phyloP scores from a whole-genome alignment of 2,329 filamentous ascomycete genomes.

The Fusarium algeriense region DNA sequence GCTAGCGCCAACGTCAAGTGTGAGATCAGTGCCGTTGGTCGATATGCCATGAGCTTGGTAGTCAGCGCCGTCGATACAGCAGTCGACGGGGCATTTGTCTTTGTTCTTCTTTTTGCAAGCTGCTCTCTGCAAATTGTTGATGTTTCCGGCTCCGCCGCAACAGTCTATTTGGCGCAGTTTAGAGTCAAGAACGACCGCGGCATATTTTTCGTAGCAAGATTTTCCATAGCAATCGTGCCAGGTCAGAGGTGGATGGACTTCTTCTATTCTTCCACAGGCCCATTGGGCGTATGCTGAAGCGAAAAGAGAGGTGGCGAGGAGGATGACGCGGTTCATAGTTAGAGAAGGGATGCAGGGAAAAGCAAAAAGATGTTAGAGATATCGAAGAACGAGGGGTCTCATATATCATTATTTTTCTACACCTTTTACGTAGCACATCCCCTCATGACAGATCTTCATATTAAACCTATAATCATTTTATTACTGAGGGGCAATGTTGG shows the following conservation, averaged over 20 bases:
- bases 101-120: not conserved
- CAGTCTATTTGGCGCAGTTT: not conserved
- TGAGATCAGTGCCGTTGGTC: conserved; percentile 62
- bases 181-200: not conserved
- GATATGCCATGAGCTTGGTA: conserved; percentile 66
- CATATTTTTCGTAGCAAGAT: not conserved
- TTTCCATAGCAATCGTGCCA: not conserved
- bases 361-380: not conserved
- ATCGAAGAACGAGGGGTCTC: not conserved
- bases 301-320: not conserved
- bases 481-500: not conserved
- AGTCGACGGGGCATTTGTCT: conserved; percentile 38
- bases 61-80: conserved; percentile 65
- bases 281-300: not conserved
- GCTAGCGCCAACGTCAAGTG: conserved; percentile 68
- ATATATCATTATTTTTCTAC: too few relatives aligned
- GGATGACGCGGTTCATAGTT: not conserved
- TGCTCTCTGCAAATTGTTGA: not conserved
- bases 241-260: not conserved
- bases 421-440: too few relatives aligned
- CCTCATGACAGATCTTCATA: not conserved
- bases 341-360: too few relatives aligned
- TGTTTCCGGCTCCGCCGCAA: not conserved
- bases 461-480: too few relatives aligned
- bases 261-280: not conserved